These are phyloP conservation scores for Xylaria scruposa DNA, from an alignment of 495 filamentous ascomycete species.

Conservation along the genomic window DNA sequence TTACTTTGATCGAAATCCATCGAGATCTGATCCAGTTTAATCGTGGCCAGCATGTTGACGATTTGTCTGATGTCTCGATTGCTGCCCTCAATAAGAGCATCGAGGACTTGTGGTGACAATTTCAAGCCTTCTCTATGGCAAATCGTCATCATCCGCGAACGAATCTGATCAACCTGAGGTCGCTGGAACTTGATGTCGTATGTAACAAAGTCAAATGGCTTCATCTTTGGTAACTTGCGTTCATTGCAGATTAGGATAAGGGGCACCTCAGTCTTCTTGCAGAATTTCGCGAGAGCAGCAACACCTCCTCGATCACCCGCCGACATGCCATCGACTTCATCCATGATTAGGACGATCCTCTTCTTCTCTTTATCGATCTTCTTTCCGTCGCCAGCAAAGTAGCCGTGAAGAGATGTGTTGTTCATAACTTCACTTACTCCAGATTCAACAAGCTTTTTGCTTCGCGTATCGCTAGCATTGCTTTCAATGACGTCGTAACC, in stretches of 20 bases:
- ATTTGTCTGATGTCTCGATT: slow-evolving; percentile 96
- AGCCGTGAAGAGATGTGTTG: slow-evolving; percentile 90
- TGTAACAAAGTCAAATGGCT: slow-evolving; percentile 86
- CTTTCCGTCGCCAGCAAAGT: slow-evolving; percentile 85
- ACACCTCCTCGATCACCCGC: slow-evolving; percentile 96
- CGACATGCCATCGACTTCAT: slow-evolving; percentile 99
- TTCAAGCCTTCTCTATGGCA: slow-evolving; percentile 90
- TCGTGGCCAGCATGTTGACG: slow-evolving; percentile 97
- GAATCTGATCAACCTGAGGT: slow-evolving; percentile 86
- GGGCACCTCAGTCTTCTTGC: slow-evolving; percentile 92
- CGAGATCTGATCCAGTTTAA: slow-evolving; percentile 79
- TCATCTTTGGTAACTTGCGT: slow-evolving; percentile 92
- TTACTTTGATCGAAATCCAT: slow-evolving; percentile 86
- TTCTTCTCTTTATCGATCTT: slow-evolving; percentile 81
- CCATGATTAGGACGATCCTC: slow-evolving; percentile 96
- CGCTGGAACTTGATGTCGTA: slow-evolving; percentile 87
- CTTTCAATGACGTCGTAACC: slow-evolving; percentile 93
- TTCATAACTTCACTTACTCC: slow-evolving; percentile 87
- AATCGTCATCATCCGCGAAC: slow-evolving; percentile 90
- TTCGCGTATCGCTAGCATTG: slow-evolving; percentile 96
- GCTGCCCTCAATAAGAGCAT: slow-evolving; percentile 92
- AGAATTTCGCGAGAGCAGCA: slow-evolving; percentile 88
- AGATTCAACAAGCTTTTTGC: slow-evolving; percentile 93
- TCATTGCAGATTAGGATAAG: slow-evolving; percentile 99
- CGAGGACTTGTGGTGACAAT: slow-evolving; percentile 84